Percentiles rank a stretch among this genome's conserved stretches.
phyloP scores from a whole-genome alignment of 192 early-diverging fungal genomes.

The Coemansia sp. region DNA sequence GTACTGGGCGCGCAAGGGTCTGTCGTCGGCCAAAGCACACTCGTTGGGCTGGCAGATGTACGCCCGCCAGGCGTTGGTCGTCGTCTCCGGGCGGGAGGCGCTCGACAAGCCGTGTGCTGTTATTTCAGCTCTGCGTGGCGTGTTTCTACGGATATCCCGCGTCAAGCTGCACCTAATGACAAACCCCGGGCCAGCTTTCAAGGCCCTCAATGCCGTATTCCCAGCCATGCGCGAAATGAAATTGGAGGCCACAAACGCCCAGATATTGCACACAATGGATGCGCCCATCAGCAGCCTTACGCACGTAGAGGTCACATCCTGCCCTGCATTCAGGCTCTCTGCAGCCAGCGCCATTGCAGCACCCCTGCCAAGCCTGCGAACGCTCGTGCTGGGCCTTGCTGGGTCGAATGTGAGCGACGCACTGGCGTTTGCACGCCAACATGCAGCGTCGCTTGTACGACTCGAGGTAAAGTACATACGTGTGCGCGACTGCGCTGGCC shows the following conservation, averaged over 20 bases:
- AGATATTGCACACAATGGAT: background rate
- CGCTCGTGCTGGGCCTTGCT: conserved; percentile 5
- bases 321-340: conserved; percentile 12
- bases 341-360: background rate
- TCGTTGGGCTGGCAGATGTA: conserved; percentile 20
- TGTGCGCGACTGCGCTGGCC: conserved; percentile 4
- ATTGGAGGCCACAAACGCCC: conserved; percentile 8
- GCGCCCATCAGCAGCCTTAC: background rate
- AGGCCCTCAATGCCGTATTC: conserved; percentile 2
- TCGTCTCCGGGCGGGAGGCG: background rate
- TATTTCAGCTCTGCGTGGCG: background rate
- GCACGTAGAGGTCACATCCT: conserved; percentile 1
- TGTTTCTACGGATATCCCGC: background rate
- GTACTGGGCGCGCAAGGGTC: conserved; percentile 25
- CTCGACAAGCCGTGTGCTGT: background rate
- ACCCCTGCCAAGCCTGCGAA: conserved; percentile 1
- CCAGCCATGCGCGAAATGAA: conserved; percentile 6
- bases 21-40: conserved; percentile 13
- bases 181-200: conserved; percentile 8
- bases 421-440: conserved; percentile 8
- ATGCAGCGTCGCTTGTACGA: conserved; percentile 10
- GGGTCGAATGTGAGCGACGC: background rate
- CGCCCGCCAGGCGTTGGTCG: conserved; percentile 7
- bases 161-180: background rate
- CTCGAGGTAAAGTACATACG: conserved; percentile 14